Evolutionary conservation across 257 asterid species (phyloP).

Genomic region (Plantago ovata): DNA sequence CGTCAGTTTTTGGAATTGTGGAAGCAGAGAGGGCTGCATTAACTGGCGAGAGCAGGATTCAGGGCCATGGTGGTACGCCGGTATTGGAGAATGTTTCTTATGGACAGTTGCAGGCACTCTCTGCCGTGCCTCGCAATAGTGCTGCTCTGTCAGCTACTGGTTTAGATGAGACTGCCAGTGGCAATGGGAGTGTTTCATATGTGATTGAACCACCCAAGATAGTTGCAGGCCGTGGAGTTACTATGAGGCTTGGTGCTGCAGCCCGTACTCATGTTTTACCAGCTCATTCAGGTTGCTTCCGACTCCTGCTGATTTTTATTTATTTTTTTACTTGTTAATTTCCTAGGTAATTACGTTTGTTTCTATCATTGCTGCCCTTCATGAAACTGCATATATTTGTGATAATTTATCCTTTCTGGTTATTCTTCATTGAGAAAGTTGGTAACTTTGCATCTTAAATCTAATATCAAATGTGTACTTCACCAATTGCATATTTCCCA

Average conservation of each 20-base stretch:
- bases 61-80: slow-evolving; percentile 25
- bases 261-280: slow-evolving; percentile 80
- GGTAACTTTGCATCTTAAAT: too few species aligned
- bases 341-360: too few species aligned
- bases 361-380: too few species aligned
- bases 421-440: too few species aligned
- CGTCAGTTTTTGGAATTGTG: slow-evolving; percentile 58
- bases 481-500: too few species aligned
- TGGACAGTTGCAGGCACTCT: slow-evolving; percentile 86
- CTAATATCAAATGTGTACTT: too few species aligned
- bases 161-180: slow-evolving; percentile 28
- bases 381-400: too few species aligned
- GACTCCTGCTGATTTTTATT: not conserved
- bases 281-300: slow-evolving; percentile 71
- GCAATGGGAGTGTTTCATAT: slow-evolving; percentile 50
- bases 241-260: slow-evolving; percentile 73
- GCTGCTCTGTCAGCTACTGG: slow-evolving; percentile 28
- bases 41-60: slow-evolving; percentile 51
- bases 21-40: slow-evolving; percentile 62
- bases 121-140: slow-evolving; percentile 67
- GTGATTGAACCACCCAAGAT: slow-evolving; percentile 79
- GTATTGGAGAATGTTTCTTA: slow-evolving; percentile 80
- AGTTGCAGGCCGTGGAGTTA: slow-evolving; percentile 67
- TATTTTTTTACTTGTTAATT: not conserved
- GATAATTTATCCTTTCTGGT: too few species aligned